A percentile compares a stretch with the other conserved stretches of the same genome.
Evolutionary conservation across 2,329 filamentous ascomycete genomes (phyloP).

Genomic region (Trichoderma guizhouense): DNA sequence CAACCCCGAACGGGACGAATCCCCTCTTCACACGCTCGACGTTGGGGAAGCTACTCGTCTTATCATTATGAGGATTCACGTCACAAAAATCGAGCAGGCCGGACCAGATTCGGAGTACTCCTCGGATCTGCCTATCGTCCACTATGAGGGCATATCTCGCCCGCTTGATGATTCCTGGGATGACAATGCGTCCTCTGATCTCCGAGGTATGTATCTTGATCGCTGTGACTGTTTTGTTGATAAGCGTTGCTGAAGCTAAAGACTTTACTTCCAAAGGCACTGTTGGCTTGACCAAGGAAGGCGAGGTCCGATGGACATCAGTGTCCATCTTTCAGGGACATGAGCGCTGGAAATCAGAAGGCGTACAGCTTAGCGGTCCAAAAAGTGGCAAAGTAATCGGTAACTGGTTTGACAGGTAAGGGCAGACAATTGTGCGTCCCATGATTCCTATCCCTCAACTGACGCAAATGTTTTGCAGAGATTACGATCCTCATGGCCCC

Average conservation of each 20-base stretch:
- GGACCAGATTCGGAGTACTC: conserved; percentile 56
- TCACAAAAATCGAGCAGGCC: conserved; percentile 58
- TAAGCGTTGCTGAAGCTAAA: conserved; percentile 23
- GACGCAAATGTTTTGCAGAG: conserved; percentile 36
- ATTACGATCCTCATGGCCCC: conserved; percentile 65
- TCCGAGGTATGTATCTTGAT: conserved; percentile 51
- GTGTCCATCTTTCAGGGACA: conserved; percentile 62
- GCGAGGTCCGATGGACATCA: conserved; percentile 72
- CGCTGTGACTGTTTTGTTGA: too few relatives aligned
- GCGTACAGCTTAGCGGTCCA: conserved; percentile 67
- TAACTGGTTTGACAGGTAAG: conserved; percentile 72
- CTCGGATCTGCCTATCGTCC: conserved; percentile 59
- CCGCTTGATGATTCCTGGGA: conserved; percentile 64
- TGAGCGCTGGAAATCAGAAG: conserved; percentile 73
- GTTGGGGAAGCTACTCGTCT: conserved; percentile 66
- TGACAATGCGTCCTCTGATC: conserved; percentile 63
- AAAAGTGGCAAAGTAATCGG: conserved; percentile 61
- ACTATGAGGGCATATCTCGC: conserved; percentile 62
- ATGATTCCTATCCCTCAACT: background rate
- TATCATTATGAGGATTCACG: conserved; percentile 64
- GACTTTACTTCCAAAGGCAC: conserved; percentile 43
- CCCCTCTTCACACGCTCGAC: conserved; percentile 52
- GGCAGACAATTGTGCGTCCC: conserved; percentile 18
- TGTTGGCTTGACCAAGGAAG: conserved; percentile 63
- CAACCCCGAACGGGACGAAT: conserved; percentile 38